Percentiles rank a stretch among this genome's conserved stretches.
phyloP scores from a whole-genome alignment of 2,329 filamentous ascomycete species.

The Aureobasidium sp. region DNA sequence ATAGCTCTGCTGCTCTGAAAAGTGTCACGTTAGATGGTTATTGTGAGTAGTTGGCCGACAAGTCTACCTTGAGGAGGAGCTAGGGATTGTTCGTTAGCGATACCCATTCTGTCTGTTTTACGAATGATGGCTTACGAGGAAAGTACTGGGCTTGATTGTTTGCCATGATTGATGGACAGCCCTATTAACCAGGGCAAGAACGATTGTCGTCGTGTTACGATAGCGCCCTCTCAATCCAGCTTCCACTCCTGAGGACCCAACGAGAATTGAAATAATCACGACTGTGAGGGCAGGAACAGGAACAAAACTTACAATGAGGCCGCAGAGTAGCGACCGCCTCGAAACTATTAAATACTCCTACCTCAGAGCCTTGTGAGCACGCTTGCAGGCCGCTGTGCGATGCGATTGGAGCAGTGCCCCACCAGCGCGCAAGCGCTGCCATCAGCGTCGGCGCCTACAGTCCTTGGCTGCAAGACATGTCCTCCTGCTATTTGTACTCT shows the following conservation, averaged over 20 bases:
- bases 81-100: background rate
- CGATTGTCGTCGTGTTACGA: background rate
- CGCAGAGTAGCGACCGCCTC: background rate
- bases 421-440: conserved; percentile 5
- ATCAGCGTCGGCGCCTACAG: conserved; percentile 10
- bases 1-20: conserved; percentile 12
- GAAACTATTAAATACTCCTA: background rate
- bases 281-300: background rate
- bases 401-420: conserved; percentile 6
- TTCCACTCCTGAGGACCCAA: background rate
- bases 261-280: background rate
- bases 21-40: background rate
- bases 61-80: conserved; percentile 6
- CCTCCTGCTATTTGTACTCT: background rate
- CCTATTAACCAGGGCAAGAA: background rate
- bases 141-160: conserved; percentile 24
- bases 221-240: background rate
- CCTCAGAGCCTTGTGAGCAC: background rate
- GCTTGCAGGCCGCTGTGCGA: background rate
- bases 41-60: background rate
- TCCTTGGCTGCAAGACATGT: background rate
- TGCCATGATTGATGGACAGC: background rate
- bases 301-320: background rate
- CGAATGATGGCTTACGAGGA: conserved; percentile 21
- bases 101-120: background rate